phyloP scores from a whole-genome alignment of 352 stramenopile genomes.

The Plasmopara muralis region DNA sequence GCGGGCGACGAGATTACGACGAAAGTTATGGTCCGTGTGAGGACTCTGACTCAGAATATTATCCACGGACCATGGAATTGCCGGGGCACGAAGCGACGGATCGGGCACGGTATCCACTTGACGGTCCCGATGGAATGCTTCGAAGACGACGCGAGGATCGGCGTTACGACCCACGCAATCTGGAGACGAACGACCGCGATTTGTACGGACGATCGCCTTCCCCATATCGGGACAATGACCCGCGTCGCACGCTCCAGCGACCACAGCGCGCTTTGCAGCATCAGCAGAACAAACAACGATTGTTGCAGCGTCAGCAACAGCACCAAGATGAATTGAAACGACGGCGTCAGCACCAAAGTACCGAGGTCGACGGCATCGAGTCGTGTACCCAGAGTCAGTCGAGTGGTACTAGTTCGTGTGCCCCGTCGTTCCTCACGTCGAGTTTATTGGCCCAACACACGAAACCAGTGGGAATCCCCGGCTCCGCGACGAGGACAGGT shows the following conservation, averaged over 20 bases:
- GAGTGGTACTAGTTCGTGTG: conserved; percentile 12
- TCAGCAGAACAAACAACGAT: conserved; percentile 22
- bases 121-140: neutral
- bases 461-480: conserved; percentile 37
- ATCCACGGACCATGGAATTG: conserved; percentile 19
- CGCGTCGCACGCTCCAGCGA: conserved; percentile 21
- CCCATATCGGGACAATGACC: conserved; percentile 16
- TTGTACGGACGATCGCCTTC: conserved; percentile 15
- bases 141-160: conserved; percentile 11
- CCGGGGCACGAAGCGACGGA: conserved; percentile 10
- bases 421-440: conserved; percentile 32
- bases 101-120: conserved; percentile 16
- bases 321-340: conserved; percentile 18
- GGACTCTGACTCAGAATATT: conserved; percentile 19
- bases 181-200: conserved; percentile 23
- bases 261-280: conserved; percentile 29
- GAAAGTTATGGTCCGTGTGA: conserved; percentile 15
- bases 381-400: conserved; percentile 27
- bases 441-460: conserved; percentile 47
- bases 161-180: conserved; percentile 23
- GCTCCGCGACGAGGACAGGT: conserved; percentile 17
- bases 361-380: neutral
- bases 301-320: conserved; percentile 24
- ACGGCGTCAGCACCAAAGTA: conserved; percentile 17
- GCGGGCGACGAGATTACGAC: conserved; percentile 10